A percentile compares a stretch with the other conserved stretches of the same genome.
Evolutionary conservation across 2,329 filamentous ascomycete species (phyloP).

Genomic region (Didymella pomorum): DNA sequence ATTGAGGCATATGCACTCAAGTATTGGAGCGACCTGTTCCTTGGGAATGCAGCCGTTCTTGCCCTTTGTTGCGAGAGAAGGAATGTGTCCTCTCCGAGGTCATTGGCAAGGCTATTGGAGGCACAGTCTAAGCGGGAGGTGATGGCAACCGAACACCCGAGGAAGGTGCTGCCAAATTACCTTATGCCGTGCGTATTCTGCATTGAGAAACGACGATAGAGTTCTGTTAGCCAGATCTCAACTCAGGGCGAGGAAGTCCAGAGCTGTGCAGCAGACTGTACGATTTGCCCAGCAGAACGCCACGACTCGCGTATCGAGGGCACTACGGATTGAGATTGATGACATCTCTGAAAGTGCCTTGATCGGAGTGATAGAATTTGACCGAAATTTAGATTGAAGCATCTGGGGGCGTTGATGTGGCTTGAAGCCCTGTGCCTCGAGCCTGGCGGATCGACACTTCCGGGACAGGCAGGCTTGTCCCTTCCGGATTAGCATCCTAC

Average conservation of each 20-base stretch:
- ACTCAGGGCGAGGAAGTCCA: not conserved
- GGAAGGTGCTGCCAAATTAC: not conserved
- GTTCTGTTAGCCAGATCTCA: not conserved
- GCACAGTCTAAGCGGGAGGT: not conserved
- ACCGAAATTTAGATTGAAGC: conserved; percentile 1
- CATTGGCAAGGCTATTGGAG: not conserved
- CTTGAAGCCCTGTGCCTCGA: not conserved
- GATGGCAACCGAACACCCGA: conserved; percentile 5
- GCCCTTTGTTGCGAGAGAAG: not conserved
- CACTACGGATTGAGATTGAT: not conserved
- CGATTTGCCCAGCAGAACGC: not conserved
- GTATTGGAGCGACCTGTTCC: conserved; percentile 13
- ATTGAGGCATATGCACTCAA: conserved; percentile 21
- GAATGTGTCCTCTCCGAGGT: conserved; percentile 13
- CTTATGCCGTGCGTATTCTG: not conserved
- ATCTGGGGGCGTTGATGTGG: not conserved
- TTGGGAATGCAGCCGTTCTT: conserved; percentile 5
- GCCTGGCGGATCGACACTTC: not conserved
- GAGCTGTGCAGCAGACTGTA: not conserved
- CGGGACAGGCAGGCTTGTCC: conserved; percentile 1
- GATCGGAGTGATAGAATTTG: not conserved
- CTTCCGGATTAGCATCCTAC: conserved; percentile 1
- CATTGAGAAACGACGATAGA: not conserved
- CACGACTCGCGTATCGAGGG: not conserved
- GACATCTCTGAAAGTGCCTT: not conserved